Evolutionary conservation across 495 filamentous ascomycete species (phyloP).

Genomic region (Tuber aestivum): DNA sequence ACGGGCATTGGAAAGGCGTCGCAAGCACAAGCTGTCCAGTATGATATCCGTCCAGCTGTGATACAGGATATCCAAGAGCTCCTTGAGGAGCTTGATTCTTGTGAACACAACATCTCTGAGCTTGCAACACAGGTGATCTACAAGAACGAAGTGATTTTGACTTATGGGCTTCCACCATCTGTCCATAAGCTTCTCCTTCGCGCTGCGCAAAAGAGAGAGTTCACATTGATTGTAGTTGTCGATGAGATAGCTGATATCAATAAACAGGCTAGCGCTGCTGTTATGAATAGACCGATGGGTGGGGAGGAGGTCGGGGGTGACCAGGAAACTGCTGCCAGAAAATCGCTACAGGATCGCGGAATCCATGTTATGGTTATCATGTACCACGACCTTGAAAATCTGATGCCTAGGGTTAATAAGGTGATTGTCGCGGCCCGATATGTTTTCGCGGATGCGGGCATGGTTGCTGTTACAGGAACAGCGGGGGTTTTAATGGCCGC

Average conservation of each 20-base stretch:
- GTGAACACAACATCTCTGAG: slow-evolving; percentile 35
- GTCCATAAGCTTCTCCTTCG: slow-evolving; percentile 36
- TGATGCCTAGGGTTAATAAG: slow-evolving; percentile 40
- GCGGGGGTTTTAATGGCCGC: slow-evolving; percentile 31
- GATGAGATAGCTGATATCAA: slow-evolving; percentile 38
- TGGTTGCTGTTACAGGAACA: slow-evolving; percentile 36
- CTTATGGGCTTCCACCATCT: slow-evolving; percentile 36
- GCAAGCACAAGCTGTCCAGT: slow-evolving; percentile 20
- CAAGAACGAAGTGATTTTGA: slow-evolving; percentile 38
- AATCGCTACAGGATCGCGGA: slow-evolving; percentile 36
- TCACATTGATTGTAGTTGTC: slow-evolving; percentile 36
- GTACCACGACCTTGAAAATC: slow-evolving; percentile 35
- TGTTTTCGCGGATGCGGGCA: slow-evolving; percentile 34
- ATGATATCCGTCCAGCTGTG: slow-evolving; percentile 39
- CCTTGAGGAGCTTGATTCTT: slow-evolving; percentile 39
- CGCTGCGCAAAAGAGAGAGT: slow-evolving; percentile 40
- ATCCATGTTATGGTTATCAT: slow-evolving; percentile 40
- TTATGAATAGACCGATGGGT: slow-evolving; percentile 33
- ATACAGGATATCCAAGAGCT: slow-evolving; percentile 42
- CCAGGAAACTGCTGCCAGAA: slow-evolving; percentile 25
- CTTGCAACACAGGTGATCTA: slow-evolving; percentile 35
- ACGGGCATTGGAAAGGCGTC: slow-evolving; percentile 19
- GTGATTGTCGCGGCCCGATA: slow-evolving; percentile 38
- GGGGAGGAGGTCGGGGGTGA: slow-evolving; percentile 27
- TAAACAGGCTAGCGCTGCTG: slow-evolving; percentile 33